These are phyloP conservation scores for Aspergillus carbonarius DNA, from an alignment of 2,329 filamentous ascomycete species.

Conservation along the genomic window DNA sequence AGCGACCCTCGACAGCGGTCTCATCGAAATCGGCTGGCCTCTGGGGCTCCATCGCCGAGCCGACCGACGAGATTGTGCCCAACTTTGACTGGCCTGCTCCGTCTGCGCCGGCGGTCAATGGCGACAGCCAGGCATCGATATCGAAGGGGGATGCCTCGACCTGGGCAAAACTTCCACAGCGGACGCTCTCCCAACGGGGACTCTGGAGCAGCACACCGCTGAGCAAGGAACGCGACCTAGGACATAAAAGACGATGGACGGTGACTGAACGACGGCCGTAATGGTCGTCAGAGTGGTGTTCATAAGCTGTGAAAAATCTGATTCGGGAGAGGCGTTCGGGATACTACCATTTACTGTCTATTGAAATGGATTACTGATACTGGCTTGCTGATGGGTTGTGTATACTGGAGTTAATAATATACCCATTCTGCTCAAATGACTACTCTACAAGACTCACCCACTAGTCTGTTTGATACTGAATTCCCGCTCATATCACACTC, in stretches of 20 bases:
- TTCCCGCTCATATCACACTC: no score
- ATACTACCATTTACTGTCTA: background rate
- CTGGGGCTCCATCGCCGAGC: slow-evolving; percentile 34
- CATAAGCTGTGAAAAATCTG: background rate
- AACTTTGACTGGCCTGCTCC: slow-evolving; percentile 35
- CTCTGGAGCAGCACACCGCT: slow-evolving; percentile 38
- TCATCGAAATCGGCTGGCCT: slow-evolving; percentile 31
- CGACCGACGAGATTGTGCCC: slow-evolving; percentile 36
- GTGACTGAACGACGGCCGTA: slow-evolving; percentile 35
- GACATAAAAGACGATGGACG: slow-evolving; percentile 39
- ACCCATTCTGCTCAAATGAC: no score
- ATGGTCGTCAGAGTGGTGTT: background rate
- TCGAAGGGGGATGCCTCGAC: background rate
- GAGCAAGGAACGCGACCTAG: slow-evolving; percentile 29
- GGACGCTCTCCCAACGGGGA: slow-evolving; percentile 34
- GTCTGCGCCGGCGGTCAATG: slow-evolving; percentile 7
- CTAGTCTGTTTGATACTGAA: no score
- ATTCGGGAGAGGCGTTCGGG: background rate
- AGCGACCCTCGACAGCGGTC: slow-evolving; percentile 20
- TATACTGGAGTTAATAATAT: no score
- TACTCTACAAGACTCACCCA: no score
- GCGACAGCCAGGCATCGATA: background rate
- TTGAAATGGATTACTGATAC: no score
- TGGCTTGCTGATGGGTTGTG: no score
- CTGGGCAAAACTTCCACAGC: slow-evolving; percentile 26